These are phyloP conservation scores for Calamus simplicifolius DNA, from an alignment of 176 grass and related monocot genomes.

Conservation along the genomic window DNA sequence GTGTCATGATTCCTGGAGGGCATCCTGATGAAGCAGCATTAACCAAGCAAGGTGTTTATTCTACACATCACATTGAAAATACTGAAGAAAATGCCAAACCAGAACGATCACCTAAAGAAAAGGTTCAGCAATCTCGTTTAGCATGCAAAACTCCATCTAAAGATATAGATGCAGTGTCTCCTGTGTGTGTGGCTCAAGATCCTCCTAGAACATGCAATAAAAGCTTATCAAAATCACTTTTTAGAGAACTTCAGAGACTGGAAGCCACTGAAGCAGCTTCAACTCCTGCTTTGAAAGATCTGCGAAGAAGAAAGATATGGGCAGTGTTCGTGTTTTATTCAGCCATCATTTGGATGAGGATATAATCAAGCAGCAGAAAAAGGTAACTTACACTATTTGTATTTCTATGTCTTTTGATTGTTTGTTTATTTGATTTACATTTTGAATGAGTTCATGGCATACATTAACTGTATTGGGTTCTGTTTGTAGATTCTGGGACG, in stretches of 20 bases:
- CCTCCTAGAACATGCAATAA: constrained; percentile 38
- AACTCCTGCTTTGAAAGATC: constrained; percentile 34
- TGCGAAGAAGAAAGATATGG: constrained; percentile 50
- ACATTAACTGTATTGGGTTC: constrained; percentile 7
- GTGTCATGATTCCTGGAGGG: background rate
- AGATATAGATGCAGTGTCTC: constrained; percentile 42
- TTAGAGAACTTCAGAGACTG: constrained; percentile 46
- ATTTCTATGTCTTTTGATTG: too few species aligned
- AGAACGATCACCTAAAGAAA: constrained; percentile 11
- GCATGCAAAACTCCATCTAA: constrained; percentile 29
- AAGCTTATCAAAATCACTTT: constrained; percentile 33
- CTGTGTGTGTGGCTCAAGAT: constrained; percentile 55
- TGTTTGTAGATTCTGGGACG: constrained; percentile 58
- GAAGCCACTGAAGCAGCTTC: constrained; percentile 27
- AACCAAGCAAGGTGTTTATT: constrained; percentile 2
- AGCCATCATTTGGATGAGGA: constrained; percentile 74
- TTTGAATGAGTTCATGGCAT: background rate
- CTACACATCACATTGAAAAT: constrained; percentile 8
- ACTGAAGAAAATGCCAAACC: constrained; percentile 17
- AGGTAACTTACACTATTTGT: constrained; percentile 30
- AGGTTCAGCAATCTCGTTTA: constrained; percentile 18
- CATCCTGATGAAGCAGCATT: constrained; percentile 15
- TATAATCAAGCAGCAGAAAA: constrained; percentile 74
- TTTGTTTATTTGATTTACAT: too few species aligned
- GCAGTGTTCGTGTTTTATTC: constrained; percentile 50